These are phyloP conservation scores for Vitis labrusca DNA, from an alignment of 164 flowering plant species.

Conservation along the genomic window DNA sequence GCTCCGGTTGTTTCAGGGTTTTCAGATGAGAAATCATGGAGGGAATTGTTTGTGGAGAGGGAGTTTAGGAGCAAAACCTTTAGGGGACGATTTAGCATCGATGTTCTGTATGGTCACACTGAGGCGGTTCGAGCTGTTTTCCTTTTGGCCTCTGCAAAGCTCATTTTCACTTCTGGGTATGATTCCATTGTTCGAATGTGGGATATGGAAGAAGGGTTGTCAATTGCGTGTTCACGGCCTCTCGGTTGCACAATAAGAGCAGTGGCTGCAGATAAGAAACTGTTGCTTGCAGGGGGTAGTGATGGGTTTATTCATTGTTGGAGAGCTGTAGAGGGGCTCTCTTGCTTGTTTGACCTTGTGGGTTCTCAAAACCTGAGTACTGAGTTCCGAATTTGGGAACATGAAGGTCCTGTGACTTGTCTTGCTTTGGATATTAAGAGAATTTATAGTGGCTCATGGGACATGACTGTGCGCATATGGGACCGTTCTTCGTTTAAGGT, in stretches of 20 bases:
- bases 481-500: slow-evolving; percentile 66
- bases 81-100: slow-evolving; percentile 69
- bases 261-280: slow-evolving; percentile 70
- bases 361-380: slow-evolving; percentile 35
- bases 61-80: slow-evolving; percentile 77
- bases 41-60: slow-evolving; percentile 80
- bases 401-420: slow-evolving; percentile 82
- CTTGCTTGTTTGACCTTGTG: slow-evolving; percentile 66
- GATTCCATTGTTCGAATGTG: slow-evolving; percentile 78
- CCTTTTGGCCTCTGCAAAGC: slow-evolving; percentile 64
- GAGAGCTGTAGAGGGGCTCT: slow-evolving; percentile 61
- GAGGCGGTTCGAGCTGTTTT: slow-evolving; percentile 81
- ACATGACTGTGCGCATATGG: slow-evolving; percentile 91
- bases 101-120: slow-evolving; percentile 75
- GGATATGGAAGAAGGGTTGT: slow-evolving; percentile 82
- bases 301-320: slow-evolving; percentile 89
- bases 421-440: slow-evolving; percentile 68
- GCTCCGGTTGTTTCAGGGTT: slow-evolving; percentile 39
- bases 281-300: slow-evolving; percentile 86
- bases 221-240: slow-evolving; percentile 58
- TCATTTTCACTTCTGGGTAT: slow-evolving; percentile 83
- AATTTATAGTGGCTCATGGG: slow-evolving; percentile 98
- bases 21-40: slow-evolving; percentile 74
- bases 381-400: slow-evolving; percentile 81
- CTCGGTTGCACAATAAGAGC: slow-evolving; percentile 90